Evolutionary conservation across 345 rosid genomes (phyloP).

Genomic region (Populus deltoides): DNA sequence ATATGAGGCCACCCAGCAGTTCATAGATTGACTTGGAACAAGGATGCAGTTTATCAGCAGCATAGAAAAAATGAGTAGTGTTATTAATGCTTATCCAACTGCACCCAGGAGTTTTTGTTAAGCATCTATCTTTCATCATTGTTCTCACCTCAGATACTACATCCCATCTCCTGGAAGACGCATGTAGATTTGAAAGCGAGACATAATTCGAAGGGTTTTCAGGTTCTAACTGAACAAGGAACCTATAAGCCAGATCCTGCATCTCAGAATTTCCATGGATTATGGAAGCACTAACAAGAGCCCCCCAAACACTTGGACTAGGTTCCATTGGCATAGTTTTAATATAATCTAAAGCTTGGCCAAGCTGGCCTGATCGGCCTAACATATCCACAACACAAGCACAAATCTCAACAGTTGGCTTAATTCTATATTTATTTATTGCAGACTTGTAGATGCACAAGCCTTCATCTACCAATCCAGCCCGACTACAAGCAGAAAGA

Average conservation of each 20-base stretch:
- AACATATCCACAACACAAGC: constrained; percentile 65
- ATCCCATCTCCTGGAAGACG: constrained; percentile 60
- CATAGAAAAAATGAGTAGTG: constrained; percentile 48
- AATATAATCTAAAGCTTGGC: constrained; percentile 49
- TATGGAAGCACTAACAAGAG: constrained; percentile 56
- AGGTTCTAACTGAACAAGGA: constrained; percentile 59
- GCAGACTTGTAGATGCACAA: constrained; percentile 40
- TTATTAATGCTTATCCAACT: constrained; percentile 60
- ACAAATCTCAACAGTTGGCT: constrained; percentile 57
- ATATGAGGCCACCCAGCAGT: constrained; percentile 43
- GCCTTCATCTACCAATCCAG: constrained; percentile 54
- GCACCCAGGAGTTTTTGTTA: constrained; percentile 67
- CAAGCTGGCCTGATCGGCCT: constrained; percentile 56
- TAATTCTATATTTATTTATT: constrained; percentile 36
- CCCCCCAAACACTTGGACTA: constrained; percentile 69
- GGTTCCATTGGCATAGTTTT: constrained; percentile 53
- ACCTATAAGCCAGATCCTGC: constrained; percentile 55
- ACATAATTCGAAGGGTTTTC: constrained; percentile 59
- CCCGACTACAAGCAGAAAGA: constrained; percentile 62
- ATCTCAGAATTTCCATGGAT: constrained; percentile 56
- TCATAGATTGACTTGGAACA: constrained; percentile 40
- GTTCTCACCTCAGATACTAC: constrained; percentile 57
- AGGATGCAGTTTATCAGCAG: constrained; percentile 54
- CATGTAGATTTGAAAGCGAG: constrained; percentile 56
- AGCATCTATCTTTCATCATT: constrained; percentile 52